Base-by-base conservation (phyloP, 805 yeast species). In the Myxozyma vanderwaltii region DNA sequence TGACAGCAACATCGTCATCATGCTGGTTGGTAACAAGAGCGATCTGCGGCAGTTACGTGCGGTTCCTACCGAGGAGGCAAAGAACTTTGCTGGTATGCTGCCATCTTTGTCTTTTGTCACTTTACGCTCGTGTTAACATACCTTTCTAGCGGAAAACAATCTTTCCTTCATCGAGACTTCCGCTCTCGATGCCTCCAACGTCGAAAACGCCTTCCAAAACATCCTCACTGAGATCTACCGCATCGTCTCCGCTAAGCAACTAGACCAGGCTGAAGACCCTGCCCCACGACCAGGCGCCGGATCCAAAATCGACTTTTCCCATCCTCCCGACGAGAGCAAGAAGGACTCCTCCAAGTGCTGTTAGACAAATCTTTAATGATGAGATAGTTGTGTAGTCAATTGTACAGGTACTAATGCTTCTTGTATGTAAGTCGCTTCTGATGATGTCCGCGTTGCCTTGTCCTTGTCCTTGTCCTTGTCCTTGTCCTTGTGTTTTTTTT, bases 1-100 rank as follows among this genome's bases (percentile, higher is more conserved):
- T 1, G 98, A 91, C 74, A 91, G 95, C 62, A 92, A 92, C 75
- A 92, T 94, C 64, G 96, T 92, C 62, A 91, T 92, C 69, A 97
- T 92, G 78, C 82, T 92, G 67, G 98, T 92, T 47, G 99, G 99
- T 69, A 92, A 92, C 80, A 92, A 92, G 79, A 90, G 96, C 63
- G 99, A 92, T 76, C 80, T 92, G 74, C 82, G 91, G 76, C 97
- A 92, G 75, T 79, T 91, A 71, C 84, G 99, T 71, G 97, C 97
- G 0, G 96, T 94, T 21, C 96, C 98, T 61, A 91, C 97, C 33
- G 98, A 94, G 59, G 99, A 94, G 76, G 99, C 98, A 60, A 88
- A 86, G 75, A 88, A 86, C 70, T 90, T 89, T 77, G 96, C 97
- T 40, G 65, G 63, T 58, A 50, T 10, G 59, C 21, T 24, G 7